These are phyloP conservation scores for Nasturtium officinale DNA, from an alignment of 345 rosid species.

Conservation along the genomic window DNA sequence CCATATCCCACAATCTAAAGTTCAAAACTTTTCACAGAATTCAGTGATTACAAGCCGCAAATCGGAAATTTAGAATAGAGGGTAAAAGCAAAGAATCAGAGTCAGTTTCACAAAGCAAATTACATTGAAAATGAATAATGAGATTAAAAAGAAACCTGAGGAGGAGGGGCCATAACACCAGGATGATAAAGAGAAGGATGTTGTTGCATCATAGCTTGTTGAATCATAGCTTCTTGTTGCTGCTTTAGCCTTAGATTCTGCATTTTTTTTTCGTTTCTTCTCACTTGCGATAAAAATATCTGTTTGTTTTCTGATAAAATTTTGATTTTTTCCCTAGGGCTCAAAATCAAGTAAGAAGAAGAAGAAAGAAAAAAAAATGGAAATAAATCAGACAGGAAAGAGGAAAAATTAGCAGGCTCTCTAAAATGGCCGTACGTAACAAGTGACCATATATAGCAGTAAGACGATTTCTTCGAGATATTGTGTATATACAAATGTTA, in stretches of 20 bases:
- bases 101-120: background rate
- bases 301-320: conserved; percentile 21
- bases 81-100: background rate
- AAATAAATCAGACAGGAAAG: conserved; percentile 31
- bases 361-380: background rate
- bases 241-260: conserved; percentile 55
- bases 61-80: conserved; percentile 6
- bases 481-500: background rate
- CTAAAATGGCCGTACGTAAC: conserved; percentile 19
- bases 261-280: conserved; percentile 31
- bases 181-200: conserved; percentile 95
- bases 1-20: conserved; percentile 4
- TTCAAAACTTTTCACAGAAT: conserved; percentile 4
- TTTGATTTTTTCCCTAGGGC: conserved; percentile 27
- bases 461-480: conserved; percentile 20
- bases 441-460: conserved; percentile 28
- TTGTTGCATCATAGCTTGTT: conserved; percentile 71
- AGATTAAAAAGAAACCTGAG: conserved; percentile 55
- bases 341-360: conserved; percentile 25
- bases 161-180: conserved; percentile 82
- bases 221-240: conserved; percentile 82
- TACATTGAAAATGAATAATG: background rate
- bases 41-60: background rate
- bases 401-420: conserved; percentile 23
- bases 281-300: conserved; percentile 13